These are phyloP conservation scores for Solanum paucissectum DNA, from an alignment of 257 asterid genomes.

Conservation along the genomic window DNA sequence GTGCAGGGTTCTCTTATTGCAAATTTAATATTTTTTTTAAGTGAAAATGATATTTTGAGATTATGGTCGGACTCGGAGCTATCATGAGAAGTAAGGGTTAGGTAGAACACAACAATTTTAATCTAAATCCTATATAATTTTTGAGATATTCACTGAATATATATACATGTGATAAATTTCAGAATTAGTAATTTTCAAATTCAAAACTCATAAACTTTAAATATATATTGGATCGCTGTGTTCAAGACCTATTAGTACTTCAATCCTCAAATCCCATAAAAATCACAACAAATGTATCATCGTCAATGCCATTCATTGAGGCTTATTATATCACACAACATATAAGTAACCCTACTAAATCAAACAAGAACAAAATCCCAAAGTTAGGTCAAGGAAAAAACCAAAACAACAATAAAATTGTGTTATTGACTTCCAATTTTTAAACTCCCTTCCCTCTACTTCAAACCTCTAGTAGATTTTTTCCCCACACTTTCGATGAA, in stretches of 20 bases:
- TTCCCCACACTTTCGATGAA: neutral
- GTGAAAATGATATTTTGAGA: neutral
- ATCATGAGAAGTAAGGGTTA: neutral
- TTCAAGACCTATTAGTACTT: neutral
- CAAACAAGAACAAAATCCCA: neutral
- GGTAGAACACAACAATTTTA: neutral
- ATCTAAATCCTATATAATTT: neutral
- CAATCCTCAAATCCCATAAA: neutral
- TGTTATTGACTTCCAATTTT: conserved; percentile 1
- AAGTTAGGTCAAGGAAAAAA: neutral
- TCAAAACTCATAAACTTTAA: neutral
- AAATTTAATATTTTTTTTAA: neutral
- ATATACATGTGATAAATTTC: neutral
- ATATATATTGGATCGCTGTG: neutral
- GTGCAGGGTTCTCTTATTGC: neutral
- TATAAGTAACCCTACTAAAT: neutral
- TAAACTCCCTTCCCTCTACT: neutral
- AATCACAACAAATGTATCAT: neutral
- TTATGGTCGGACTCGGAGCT: neutral
- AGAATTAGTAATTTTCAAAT: neutral
- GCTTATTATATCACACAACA: neutral
- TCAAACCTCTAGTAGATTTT: neutral
- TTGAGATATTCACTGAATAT: neutral
- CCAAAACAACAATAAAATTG: neutral
- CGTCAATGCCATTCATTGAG: neutral